Evolutionary conservation across 176 grass and related monocot species (phyloP).

Genomic region (Tuctoria greenei): DNA sequence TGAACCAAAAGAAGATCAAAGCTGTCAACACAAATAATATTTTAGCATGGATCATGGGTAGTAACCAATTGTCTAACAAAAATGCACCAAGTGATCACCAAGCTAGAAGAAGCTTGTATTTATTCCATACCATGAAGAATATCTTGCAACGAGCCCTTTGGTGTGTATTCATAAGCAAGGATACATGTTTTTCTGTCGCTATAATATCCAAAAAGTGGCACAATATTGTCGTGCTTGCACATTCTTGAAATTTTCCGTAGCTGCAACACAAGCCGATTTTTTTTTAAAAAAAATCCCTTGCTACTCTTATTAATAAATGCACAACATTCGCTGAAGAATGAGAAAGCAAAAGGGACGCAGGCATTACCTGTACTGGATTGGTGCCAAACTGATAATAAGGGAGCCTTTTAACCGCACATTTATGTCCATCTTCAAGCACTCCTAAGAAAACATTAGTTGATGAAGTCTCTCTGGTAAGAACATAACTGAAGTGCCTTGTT

Average conservation of each 20-base stretch:
- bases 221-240: constrained; percentile 46
- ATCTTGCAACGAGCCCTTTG: constrained; percentile 78
- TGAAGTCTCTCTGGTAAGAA: constrained; percentile 36
- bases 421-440: constrained; percentile 31
- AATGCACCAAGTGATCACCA: too few relatives aligned
- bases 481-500: constrained; percentile 43
- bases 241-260: constrained; percentile 36
- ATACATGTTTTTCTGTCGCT: constrained; percentile 35
- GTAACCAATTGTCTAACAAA: too few relatives aligned
- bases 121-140: constrained; percentile 50
- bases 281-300: background rate
- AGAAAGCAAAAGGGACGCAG: background rate
- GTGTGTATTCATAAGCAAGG: constrained; percentile 69
- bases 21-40: too few relatives aligned
- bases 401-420: constrained; percentile 45
- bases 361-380: constrained; percentile 38
- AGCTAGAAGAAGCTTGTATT: too few relatives aligned
- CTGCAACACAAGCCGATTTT: constrained; percentile 7
- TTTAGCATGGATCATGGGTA: too few relatives aligned
- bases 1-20: background rate
- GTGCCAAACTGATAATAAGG: constrained; percentile 16
- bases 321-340: background rate
- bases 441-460: constrained; percentile 37
- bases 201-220: constrained; percentile 48
- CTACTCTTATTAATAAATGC: background rate